Evolutionary conservation across 2,329 filamentous ascomycete species (phyloP).

Genomic region (Coniochaeta sp.): DNA sequence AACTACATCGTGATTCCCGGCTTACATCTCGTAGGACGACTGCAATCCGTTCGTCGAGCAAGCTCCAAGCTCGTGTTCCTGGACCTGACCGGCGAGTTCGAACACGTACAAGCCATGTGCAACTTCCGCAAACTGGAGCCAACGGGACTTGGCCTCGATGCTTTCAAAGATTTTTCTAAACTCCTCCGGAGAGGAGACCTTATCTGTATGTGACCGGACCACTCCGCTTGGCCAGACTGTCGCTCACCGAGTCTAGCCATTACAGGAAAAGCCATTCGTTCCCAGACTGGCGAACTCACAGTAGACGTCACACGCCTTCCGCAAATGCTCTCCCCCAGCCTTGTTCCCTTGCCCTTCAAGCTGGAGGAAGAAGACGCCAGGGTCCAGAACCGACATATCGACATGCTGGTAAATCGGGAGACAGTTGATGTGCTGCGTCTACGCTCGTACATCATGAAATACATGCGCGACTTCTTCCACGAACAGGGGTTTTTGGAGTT

Average conservation of each 20-base stretch:
- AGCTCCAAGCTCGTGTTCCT: conserved; percentile 80
- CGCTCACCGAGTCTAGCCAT: conserved; percentile 43
- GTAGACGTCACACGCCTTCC: conserved; percentile 64
- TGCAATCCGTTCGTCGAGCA: conserved; percentile 62
- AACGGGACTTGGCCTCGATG: conserved; percentile 24
- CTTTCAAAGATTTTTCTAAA: conserved; percentile 55
- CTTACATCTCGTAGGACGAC: conserved; percentile 46
- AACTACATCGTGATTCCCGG: not conserved
- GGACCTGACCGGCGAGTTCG: conserved; percentile 67
- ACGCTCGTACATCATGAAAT: conserved; percentile 66
- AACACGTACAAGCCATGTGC: conserved; percentile 69
- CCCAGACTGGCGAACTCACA: conserved; percentile 67
- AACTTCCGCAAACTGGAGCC: conserved; percentile 47
- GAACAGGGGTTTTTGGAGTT: conserved; percentile 74
- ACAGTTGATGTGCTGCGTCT: conserved; percentile 64
- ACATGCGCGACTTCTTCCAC: conserved; percentile 67
- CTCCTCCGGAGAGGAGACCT: conserved; percentile 75
- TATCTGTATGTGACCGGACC: conserved; percentile 54
- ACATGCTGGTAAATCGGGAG: conserved; percentile 70
- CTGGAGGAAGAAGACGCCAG: conserved; percentile 65
- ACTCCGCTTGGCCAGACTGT: conserved; percentile 2
- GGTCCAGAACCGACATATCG: conserved; percentile 73
- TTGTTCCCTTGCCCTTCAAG: conserved; percentile 70
- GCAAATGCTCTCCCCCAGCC: conserved; percentile 64
- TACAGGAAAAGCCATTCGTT: conserved; percentile 62